phyloP scores from a whole-genome alignment of 2,329 filamentous ascomycete species.

The Aspergillus sp. region DNA sequence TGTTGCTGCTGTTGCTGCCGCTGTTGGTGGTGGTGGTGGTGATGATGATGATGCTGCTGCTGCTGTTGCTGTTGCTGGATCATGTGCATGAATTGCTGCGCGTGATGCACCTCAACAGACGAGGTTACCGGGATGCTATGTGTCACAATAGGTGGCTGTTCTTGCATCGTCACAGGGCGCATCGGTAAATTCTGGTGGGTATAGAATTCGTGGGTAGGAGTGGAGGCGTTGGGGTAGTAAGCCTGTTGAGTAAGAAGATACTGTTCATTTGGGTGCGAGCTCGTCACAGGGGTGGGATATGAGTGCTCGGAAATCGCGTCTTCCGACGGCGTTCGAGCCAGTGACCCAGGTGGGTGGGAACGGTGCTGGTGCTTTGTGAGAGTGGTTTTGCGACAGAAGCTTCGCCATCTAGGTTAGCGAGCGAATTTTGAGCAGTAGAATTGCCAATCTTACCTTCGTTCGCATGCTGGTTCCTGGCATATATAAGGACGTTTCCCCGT shows the following conservation, averaged over 20 bases:
- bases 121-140: constrained; percentile 32
- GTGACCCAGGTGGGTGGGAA: constrained; percentile 35
- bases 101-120: constrained; percentile 28
- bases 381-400: constrained; percentile 44
- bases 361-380: constrained; percentile 43
- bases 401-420: constrained; percentile 15
- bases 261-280: constrained; percentile 33
- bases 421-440: not conserved
- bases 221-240: constrained; percentile 34
- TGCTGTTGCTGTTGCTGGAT: constrained; percentile 26
- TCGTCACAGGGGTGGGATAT: constrained; percentile 32
- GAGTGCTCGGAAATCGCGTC: constrained; percentile 39
- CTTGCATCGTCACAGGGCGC: constrained; percentile 31
- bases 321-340: constrained; percentile 37
- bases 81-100: constrained; percentile 34
- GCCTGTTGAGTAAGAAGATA: constrained; percentile 38
- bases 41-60: not conserved
- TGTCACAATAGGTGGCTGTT: constrained; percentile 30
- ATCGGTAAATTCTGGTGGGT: constrained; percentile 34
- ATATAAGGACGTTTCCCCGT: constrained; percentile 43
- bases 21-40: constrained; percentile 22
- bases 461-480: constrained; percentile 41
- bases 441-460: constrained; percentile 31
- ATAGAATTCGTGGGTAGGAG: constrained; percentile 39
- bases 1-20: constrained; percentile 18